Base-by-base conservation (phyloP, 352 stramenopile species). In the Pythium sukuiense region DNA sequence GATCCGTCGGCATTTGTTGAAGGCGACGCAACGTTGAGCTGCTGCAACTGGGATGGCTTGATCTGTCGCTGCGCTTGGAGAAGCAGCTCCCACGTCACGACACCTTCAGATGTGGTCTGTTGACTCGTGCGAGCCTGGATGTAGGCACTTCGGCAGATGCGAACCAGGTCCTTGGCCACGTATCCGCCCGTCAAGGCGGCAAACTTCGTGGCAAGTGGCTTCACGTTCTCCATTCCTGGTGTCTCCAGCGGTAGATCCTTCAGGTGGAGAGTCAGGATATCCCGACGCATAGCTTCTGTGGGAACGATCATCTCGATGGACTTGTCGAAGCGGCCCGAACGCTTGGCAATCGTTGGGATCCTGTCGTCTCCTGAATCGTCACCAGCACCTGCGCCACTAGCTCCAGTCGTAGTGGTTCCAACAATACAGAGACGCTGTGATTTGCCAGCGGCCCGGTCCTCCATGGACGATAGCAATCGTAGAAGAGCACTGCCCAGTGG, bases 21-120 rank as follows among this genome's bases (percentile, higher is more conserved):
- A 32, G 86, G 86, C 3, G 84, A 85, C 55, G 76, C 74, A 24
- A 95, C 86, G 57, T 93, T 91, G 13, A 95, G 69, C 33, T 88
- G 74, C 27, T 78, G 80, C 45, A 95, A 69, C 65, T 95, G 86
- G 1, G 83, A 92, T 7, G 86, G 86, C 54, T 88, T 87, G 24
- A 90, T 72, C 13, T 80, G 58, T 35, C 84, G 80, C 60, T 90
- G 79, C 33, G 82, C 77, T 3, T 61, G 46, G 20, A 91, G 54
- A 7, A 90, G 57, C 33, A 88, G 58, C 1, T 63, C 46, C 82
- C 80, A 93, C 59, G 63, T 65, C 18, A 72, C 33, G 1, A 35
- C 46, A 11, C 84, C 59, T 13, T 39, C 16, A 0, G 33, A 29
- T 16, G 26, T 20, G 12, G 7, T 41, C 6, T 3, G 16, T 11